Base-by-base conservation (phyloP, 2,329 filamentous ascomycete species). In the Ceratocystis cacaofunesta region DNA sequence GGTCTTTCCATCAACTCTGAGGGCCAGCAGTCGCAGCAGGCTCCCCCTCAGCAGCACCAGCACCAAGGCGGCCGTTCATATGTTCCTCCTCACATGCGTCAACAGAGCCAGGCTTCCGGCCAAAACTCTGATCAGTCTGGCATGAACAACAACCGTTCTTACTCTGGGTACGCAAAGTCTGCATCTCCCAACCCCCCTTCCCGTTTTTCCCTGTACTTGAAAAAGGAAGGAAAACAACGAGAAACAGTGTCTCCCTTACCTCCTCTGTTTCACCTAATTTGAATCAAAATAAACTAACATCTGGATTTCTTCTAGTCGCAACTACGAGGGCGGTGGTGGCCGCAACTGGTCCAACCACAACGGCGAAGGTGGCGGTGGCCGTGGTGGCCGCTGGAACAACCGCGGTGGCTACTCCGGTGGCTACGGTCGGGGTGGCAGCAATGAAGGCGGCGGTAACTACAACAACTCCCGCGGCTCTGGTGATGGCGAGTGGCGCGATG, bases 401-500 rank as follows among this genome's bases (percentile, higher is more conserved):
- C 71, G 75, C 63, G 75, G 76, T 44, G 73, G 73, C 68, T 72
- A 73, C 63, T 73, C 71, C 62, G 72, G 74, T 64, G 75, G 76
- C 66, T 75, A 75, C 67, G 74, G 76, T 30, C 61, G 63, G n/a
- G 63, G 66, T 71, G 70, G 71, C 64, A 68, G 69, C 68, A 80
- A 78, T 72, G 77, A 78, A 67, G 75, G 76, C 69, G 72, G 69
- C 22, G 46, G 36, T 19, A 62, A 67, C 63, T 36, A 61, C 55
- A 55, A 22, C 58, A 50, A 30, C 60, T 57, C 85, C 72, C 86
- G 88, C 72, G 91, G 92, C 72, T 95, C 91, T 74, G 94, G 94
- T 72, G 94, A 97, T 73, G 94, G 94, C 73, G 86, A 90, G 79
- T 99, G 94, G 94, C 86, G 87, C 73, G 92, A 97, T 70, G 94